Percentiles rank a stretch among this genome's conserved stretches.
These are phyloP conservation scores for Quillaja saponaria DNA, from an alignment of 306 rosid genomes.

Conservation along the genomic window DNA sequence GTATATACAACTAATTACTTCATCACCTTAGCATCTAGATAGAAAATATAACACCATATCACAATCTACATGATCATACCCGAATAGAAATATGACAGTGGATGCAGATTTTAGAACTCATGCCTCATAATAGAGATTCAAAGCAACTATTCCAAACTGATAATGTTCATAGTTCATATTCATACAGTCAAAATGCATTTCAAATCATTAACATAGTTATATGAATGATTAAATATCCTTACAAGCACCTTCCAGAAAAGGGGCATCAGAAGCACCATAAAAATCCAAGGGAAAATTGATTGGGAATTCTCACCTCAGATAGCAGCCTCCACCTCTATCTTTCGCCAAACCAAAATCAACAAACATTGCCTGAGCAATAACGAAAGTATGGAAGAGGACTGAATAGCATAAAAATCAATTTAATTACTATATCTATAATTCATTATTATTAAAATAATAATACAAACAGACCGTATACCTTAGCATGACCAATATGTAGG, in stretches of 20 bases:
- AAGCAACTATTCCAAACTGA: background rate
- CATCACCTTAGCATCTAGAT: too few relatives aligned
- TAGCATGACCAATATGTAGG: slow-evolving; percentile 98
- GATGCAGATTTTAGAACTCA: background rate
- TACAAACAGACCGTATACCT: slow-evolving; percentile 47
- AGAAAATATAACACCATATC: background rate
- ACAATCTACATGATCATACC: background rate
- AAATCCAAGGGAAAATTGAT: slow-evolving; percentile 1
- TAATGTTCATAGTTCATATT: slow-evolving; percentile 7
- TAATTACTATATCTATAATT: slow-evolving; percentile 10
- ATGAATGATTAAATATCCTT: slow-evolving; percentile 3
- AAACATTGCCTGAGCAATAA: slow-evolving; percentile 82
- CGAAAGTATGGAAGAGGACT: background rate
- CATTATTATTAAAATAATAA: slow-evolving; percentile 4
- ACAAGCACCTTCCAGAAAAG: slow-evolving; percentile 22
- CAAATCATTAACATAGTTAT: slow-evolving; percentile 13
- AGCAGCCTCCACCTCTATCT: slow-evolving; percentile 92
- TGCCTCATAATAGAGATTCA: background rate
- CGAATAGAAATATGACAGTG: background rate
- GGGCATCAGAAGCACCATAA: slow-evolving; percentile 15
- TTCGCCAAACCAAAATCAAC: slow-evolving; percentile 93
- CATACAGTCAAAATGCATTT: background rate
- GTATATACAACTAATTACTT: too few relatives aligned
- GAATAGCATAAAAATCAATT: background rate
- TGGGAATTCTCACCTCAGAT: slow-evolving; percentile 60